These are phyloP conservation scores for Aspergillus cejpii DNA, from an alignment of 2,329 filamentous ascomycete genomes.

Conservation along the genomic window DNA sequence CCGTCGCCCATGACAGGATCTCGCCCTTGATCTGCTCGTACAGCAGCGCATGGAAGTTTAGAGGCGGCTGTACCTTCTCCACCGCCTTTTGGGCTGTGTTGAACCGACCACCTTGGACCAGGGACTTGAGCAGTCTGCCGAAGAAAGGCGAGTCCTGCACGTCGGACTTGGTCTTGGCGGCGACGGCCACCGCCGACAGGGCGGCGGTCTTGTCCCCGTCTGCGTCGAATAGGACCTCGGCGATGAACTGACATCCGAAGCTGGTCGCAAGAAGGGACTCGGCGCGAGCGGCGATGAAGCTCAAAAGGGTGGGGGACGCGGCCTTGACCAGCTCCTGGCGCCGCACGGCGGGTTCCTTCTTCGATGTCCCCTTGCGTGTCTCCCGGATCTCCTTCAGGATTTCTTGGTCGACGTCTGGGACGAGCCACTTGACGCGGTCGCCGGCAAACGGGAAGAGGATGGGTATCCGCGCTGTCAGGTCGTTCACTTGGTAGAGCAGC, in stretches of 20 bases:
- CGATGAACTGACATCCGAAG: conserved; percentile 81
- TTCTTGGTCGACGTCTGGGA: conserved; percentile 59
- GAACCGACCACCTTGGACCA: conserved; percentile 83
- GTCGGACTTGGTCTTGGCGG: conserved; percentile 38
- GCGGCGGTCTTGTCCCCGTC: conserved; percentile 70
- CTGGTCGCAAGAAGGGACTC: conserved; percentile 63
- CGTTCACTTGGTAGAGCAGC: conserved; percentile 38
- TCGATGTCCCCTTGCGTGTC: conserved; percentile 76
- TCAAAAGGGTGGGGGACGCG: conserved; percentile 67
- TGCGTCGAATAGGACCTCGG: conserved; percentile 71
- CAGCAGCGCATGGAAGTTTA: conserved; percentile 74
- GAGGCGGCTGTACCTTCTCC: conserved; percentile 63
- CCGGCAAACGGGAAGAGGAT: conserved; percentile 75
- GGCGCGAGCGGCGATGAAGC: conserved; percentile 63
- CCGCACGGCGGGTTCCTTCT: conserved; percentile 76
- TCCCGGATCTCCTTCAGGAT: conserved; percentile 70
- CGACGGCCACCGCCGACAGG: conserved; percentile 56
- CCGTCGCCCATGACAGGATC: conserved; percentile 75
- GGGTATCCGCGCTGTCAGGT: conserved; percentile 52
- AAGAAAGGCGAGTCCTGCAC: conserved; percentile 59
- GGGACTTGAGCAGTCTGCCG: conserved; percentile 80
- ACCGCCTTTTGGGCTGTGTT: conserved; percentile 66
- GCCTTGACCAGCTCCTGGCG: conserved; percentile 68
- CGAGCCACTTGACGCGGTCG: conserved; percentile 55
- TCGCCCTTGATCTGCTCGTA: conserved; percentile 72